Conservation (phyloP, 2,329 filamentous ascomycete species). For the Fusarium sp. region DNA sequence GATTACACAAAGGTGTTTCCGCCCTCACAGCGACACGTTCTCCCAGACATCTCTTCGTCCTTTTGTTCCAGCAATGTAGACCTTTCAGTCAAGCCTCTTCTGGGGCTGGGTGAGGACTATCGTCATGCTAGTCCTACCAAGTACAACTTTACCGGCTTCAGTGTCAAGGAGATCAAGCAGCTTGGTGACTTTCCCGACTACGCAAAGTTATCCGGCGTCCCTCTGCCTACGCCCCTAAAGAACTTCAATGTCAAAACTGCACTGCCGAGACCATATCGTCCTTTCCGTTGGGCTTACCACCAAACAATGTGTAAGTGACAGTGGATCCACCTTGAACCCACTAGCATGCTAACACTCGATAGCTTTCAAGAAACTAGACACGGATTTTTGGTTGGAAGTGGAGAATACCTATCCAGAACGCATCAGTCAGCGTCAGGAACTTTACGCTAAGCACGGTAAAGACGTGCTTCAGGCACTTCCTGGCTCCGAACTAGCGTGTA, state of each 20-base stretch:
- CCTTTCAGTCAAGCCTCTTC: slow-evolving; percentile 37
- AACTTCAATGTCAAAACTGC: slow-evolving; percentile 77
- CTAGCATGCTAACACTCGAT: slow-evolving; percentile 44
- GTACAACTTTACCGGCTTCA: slow-evolving; percentile 76
- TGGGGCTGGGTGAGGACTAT: slow-evolving; percentile 50
- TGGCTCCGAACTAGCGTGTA: slow-evolving; percentile 81
- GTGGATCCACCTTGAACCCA: accelerated
- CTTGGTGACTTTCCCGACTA: slow-evolving; percentile 86
- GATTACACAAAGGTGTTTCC: slow-evolving; percentile 44
- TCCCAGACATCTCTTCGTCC: slow-evolving; percentile 13
- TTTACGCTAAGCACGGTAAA: slow-evolving; percentile 72
- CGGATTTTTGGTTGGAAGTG: slow-evolving; percentile 91
- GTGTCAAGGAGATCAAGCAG: slow-evolving; percentile 73
- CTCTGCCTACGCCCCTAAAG: slow-evolving; percentile 70
- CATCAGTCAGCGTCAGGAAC: slow-evolving; percentile 73
- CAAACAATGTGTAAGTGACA: slow-evolving; percentile 82
- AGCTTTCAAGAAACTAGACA: slow-evolving; percentile 83
- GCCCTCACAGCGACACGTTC: slow-evolving; percentile 35
- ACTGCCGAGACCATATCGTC: slow-evolving; percentile 78
- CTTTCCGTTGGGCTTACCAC: slow-evolving; percentile 86
- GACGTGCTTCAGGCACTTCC: slow-evolving; percentile 75
- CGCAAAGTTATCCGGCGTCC: slow-evolving; percentile 77
- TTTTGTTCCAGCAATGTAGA: slow-evolving; percentile 13
- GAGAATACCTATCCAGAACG: slow-evolving; percentile 76
- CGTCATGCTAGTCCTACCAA: slow-evolving; percentile 45